phyloP scores from a whole-genome alignment of 2,329 filamentous ascomycete genomes.

The Apiospora malaysiana region DNA sequence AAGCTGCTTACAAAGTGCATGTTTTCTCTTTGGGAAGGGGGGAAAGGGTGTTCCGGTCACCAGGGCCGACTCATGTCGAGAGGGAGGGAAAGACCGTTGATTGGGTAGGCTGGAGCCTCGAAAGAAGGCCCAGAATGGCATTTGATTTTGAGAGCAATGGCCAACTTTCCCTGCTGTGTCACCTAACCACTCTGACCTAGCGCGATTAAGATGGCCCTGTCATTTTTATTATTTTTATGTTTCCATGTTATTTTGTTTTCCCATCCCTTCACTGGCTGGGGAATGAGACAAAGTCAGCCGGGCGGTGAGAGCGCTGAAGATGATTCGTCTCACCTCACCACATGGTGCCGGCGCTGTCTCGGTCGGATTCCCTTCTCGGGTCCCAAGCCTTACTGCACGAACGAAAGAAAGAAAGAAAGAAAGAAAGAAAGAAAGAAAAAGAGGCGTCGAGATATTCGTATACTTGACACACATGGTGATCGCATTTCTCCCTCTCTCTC shows the following conservation, averaged over 20 bases:
- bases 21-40: background rate
- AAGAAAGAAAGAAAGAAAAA: too few species aligned
- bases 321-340: slow-evolving; percentile 9
- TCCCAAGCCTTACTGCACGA: background rate
- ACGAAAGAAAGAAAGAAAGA: too few species aligned
- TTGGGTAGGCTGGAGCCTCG: background rate
- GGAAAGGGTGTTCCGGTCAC: background rate
- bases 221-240: background rate
- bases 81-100: background rate
- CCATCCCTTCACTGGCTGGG: background rate
- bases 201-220: background rate
- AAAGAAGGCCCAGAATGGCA: background rate
- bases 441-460: background rate
- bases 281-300: slow-evolving; percentile 7
- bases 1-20: background rate
- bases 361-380: background rate
- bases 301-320: background rate
- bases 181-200: slow-evolving; percentile 2
- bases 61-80: slow-evolving; percentile 9
- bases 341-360: slow-evolving; percentile 14
- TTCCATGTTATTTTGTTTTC: too few species aligned
- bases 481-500: background rate
- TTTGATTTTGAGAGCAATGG: background rate
- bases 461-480: background rate
- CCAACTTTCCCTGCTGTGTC: background rate